A percentile compares a stretch with the other conserved stretches of the same genome.
phyloP scores from a whole-genome alignment of 352 stramenopile genomes.

The Globisporangium camurandrum region DNA sequence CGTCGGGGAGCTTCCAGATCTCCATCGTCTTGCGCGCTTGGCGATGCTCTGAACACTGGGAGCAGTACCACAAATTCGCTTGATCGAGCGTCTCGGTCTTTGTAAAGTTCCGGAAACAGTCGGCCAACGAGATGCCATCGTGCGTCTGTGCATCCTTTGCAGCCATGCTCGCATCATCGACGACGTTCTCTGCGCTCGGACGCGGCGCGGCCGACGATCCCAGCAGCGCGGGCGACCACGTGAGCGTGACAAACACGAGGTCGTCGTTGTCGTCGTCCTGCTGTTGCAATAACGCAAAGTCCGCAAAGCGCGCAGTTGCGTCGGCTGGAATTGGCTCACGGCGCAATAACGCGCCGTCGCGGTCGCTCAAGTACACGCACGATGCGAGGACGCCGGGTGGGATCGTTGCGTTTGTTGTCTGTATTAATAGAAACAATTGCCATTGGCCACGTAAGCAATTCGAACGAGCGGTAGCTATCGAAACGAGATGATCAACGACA shows the following conservation, averaged over 20 bases:
- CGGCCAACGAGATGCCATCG: slow-evolving; percentile 47
- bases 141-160: slow-evolving; percentile 15
- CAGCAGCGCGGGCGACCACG: slow-evolving; percentile 44
- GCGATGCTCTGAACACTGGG: slow-evolving; percentile 65
- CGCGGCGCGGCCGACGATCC: slow-evolving; percentile 27
- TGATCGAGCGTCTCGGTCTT: slow-evolving; percentile 74
- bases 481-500: no score
- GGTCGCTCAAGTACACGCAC: slow-evolving; percentile 48
- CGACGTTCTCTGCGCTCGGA: slow-evolving; percentile 42
- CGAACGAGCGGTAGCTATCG: not conserved
- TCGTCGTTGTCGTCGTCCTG: slow-evolving; percentile 28
- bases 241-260: slow-evolving; percentile 42
- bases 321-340: slow-evolving; percentile 39
- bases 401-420: slow-evolving; percentile 24
- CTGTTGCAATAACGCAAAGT: slow-evolving; percentile 36
- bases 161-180: slow-evolving; percentile 45
- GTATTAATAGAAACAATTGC: not conserved
- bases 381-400: slow-evolving; percentile 32
- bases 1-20: slow-evolving; percentile 70
- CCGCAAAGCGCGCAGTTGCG: slow-evolving; percentile 33
- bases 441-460: not conserved
- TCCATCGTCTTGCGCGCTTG: slow-evolving; percentile 78
- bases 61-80: slow-evolving; percentile 84
- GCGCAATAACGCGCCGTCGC: slow-evolving; percentile 41
- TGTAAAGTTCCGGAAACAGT: slow-evolving; percentile 85